Base-by-base conservation (phyloP, 1,284 basidiomycete genomes). In the Athelia sp. region DNA sequence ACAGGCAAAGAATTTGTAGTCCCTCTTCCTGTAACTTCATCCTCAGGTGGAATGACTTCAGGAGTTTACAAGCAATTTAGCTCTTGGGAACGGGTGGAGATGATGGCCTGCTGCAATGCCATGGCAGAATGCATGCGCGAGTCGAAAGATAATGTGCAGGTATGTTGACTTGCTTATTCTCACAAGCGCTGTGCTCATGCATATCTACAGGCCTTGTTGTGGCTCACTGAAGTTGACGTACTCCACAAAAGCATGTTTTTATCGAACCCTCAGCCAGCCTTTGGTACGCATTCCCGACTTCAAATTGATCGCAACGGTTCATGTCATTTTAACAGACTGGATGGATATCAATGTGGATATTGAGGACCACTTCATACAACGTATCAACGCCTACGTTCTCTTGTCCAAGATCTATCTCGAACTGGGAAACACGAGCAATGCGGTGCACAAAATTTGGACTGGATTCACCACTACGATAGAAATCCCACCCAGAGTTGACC, bases 101-200 rank as follows among this genome's bases (percentile, higher is more conserved):
- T 44, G 43, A 44, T 44, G 43, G 43, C 15, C n/a, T 26, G 24
- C 43, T 44, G 43, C 17, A 44, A 22, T n/a, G 43, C 19, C 15
- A n/a, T 44, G 21, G 43, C 43, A 22, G 15, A 22, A 22, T 44
- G 43, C 23, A 26, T 26, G 24, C 15, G 4, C 4, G 43, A 44
- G 24, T 22, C 22, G 21, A 44, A 44, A 22, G 43, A 44, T 26
- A n/a, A 22, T 10, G 21, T 4, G n/a, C 21, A 44, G 43, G 43
- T 44, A 6, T 4, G 23, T 10, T 44, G n/a, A 8, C 8, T 9
- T 22, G 19, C 23, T n/a, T 26, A 15, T 6, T 26, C 8, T 10
- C 23, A 18, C 21, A n/a, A 40, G 10, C 15, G 36, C 6, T 15
- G 4, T 40, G 15, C 15, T 40, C n/a, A 40, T 40, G 36, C 8